Evolutionary conservation across 2,329 filamentous ascomycete genomes (phyloP), one percentile per base, ranked within the genome.

Genomic region (Curvularia hawaiiensis): DNA sequence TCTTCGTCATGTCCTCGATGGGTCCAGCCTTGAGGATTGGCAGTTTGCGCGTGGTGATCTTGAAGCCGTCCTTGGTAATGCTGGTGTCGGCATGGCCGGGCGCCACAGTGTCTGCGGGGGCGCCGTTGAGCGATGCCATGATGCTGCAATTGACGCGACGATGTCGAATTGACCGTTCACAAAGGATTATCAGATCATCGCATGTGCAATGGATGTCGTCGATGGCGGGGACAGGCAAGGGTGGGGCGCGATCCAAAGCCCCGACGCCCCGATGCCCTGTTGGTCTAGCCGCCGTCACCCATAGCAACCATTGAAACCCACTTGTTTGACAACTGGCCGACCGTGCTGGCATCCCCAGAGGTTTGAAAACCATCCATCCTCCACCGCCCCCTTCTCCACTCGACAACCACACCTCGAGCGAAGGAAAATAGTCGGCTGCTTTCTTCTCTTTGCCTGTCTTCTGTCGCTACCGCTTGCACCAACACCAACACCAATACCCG

Each of bases 21-120:
- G 92, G 90, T 6, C 85, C 90, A 45, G 93, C 88, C 77, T 97
- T 97, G 67, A 96, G 90, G 76, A 99, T 99, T 61, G 95, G 95
- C 50, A 95, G 88, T 81, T 97, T 97, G 74, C 92, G 90, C 53
- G 91, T 91, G 28, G 85, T 85, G 76, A 98, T 88, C 68, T 81
- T 84, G 82, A 94, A 96, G 69, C 83, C 84, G 31, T 69, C 60
- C 47, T 74, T 72, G 45, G 71, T 74, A 61, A 77, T 68, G 44
- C 73, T 73, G 7, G 70, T 74, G 62, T 72, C 74, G 35, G 67
- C 70, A 33, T 68, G 68, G 53, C 69, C 70, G 20, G 73, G 73
- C 24, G 72, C 69, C 22, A 66, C 65, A 1, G 73, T 74, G 50
- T 75, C 71, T 31, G 68, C 58, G 40, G 72, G 71, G 48, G 70